Base-by-base conservation (phyloP, 768 basidiomycete species). In the Phallus indusiatus region DNA sequence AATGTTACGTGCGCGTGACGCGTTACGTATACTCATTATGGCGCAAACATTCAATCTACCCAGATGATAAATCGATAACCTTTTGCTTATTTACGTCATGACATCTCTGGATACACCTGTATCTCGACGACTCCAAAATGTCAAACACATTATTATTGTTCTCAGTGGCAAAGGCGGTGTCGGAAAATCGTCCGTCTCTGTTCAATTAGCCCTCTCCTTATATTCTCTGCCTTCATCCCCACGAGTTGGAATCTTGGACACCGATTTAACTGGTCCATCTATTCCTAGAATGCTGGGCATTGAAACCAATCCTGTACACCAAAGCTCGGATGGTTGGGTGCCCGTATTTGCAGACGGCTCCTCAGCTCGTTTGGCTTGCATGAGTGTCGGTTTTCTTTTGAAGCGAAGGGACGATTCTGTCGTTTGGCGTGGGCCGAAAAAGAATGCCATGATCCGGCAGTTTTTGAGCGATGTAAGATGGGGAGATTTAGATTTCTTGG, bases 351-450 rank as follows among this genome's bases (percentile, higher is more conserved):
- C 90, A 1, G 95, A 99, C 71, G 87, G 84, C 16, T 69, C 78
- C 20, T 77, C 77, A 48, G 83, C 83, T 24, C 75, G 93, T 64
- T 70, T 99, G 60, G 87, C 85, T 12, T 94, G 91, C 71, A 99
- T 99, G 96, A 93, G 90, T 68, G 93, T 98, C 9, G 96, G 93
- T 1, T 97, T 98, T 71, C 74, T 99, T 64, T 72, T 98, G 65
- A 90, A 91, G 75, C 86, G 85, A 67, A 86, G 85, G 67, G 86
- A 85, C 20, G 94, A 98, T 68, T 91, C 90, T 17, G 93, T 99
- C 50, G 91, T 99, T 1, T 99, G 96, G 96, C 76, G 96, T 67
- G 96, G 96, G 0, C 96, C 96, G 52, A 98, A 96, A 78, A 97
- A 96, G 78, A 94, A 94, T 65, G 94, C 88, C 59, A 96, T 96